Evolutionary conservation across 164 flowering plant genomes (phyloP).

Genomic region (Protea cynaroides): DNA sequence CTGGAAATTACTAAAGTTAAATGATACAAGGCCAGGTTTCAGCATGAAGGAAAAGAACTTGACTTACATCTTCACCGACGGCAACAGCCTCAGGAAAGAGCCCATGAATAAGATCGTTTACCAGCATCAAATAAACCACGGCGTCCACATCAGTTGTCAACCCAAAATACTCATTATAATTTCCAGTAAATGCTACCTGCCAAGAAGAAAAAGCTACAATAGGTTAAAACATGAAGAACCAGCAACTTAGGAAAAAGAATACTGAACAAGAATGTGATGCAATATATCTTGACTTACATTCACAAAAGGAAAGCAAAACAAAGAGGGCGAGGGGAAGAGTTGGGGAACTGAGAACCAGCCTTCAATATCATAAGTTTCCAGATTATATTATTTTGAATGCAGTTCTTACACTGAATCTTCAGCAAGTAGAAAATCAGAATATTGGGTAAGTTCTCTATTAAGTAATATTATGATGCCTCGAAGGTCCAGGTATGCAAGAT

Average conservation of each 20-base stretch:
- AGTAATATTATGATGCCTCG: too few species aligned
- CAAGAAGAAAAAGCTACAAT: conserved; percentile 16
- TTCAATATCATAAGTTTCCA: too few species aligned
- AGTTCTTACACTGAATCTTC: too few species aligned
- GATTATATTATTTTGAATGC: too few species aligned
- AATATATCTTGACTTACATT: not conserved
- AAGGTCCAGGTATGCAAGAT: too few species aligned
- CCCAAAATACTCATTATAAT: conserved; percentile 93
- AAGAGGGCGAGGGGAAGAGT: too few species aligned
- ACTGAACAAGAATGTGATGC: not conserved
- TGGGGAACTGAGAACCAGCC: too few species aligned
- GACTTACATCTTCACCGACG: conserved; percentile 95
- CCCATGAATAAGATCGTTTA: conserved; percentile 90
- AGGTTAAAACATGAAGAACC: not conserved
- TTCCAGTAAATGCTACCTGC: conserved; percentile 90
- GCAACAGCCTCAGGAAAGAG: conserved; percentile 88
- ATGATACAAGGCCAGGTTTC: not conserved
- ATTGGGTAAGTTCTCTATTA: too few species aligned
- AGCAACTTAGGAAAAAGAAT: not conserved
- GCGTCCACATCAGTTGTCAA: conserved; percentile 94
- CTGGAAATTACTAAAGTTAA: not conserved
- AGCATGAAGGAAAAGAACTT: not conserved
- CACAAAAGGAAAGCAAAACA: not conserved
- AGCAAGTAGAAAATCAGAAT: too few species aligned
- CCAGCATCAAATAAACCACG: conserved; percentile 89